phyloP scores from a whole-genome alignment of 2,329 filamentous ascomycete genomes.

The Claviceps purpurea region DNA sequence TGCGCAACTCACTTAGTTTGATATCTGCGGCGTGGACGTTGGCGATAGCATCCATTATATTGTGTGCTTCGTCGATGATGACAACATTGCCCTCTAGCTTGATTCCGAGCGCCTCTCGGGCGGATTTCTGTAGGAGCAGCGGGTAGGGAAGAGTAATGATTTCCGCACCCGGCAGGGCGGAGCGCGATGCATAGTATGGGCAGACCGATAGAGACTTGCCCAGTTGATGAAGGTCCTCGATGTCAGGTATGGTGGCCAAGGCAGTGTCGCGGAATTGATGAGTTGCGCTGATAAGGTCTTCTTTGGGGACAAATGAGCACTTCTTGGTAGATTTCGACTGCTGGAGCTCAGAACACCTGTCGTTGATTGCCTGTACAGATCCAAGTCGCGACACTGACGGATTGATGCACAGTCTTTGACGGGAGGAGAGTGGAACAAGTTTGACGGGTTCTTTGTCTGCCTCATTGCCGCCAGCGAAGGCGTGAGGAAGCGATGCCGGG shows the following conservation, averaged over 20 bases:
- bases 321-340: constrained; percentile 46
- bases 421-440: constrained; percentile 69
- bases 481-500: constrained; percentile 52
- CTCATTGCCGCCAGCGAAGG: constrained; percentile 17
- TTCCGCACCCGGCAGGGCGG: constrained; percentile 70
- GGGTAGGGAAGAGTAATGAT: constrained; percentile 91
- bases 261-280: constrained; percentile 76
- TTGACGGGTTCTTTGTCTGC: constrained; percentile 42
- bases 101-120: constrained; percentile 75
- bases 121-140: constrained; percentile 71
- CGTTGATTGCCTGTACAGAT: constrained; percentile 73
- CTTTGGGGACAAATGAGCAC: constrained; percentile 67
- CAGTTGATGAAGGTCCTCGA: constrained; percentile 73
- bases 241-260: constrained; percentile 76
- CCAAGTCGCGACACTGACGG: constrained; percentile 60
- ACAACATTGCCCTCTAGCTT: constrained; percentile 79
- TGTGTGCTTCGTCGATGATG: constrained; percentile 96
- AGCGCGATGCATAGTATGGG: constrained; percentile 89
- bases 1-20: constrained; percentile 56
- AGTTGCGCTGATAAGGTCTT: constrained; percentile 57
- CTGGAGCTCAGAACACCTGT: constrained; percentile 82
- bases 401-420: constrained; percentile 86
- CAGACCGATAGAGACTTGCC: constrained; percentile 73
- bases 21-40: constrained; percentile 75
- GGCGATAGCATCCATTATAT: constrained; percentile 88